Percentiles rank a stretch among this genome's conserved stretches.
Conservation (phyloP, 257 asterid genomes). For the Solanum neorickii region DNA sequence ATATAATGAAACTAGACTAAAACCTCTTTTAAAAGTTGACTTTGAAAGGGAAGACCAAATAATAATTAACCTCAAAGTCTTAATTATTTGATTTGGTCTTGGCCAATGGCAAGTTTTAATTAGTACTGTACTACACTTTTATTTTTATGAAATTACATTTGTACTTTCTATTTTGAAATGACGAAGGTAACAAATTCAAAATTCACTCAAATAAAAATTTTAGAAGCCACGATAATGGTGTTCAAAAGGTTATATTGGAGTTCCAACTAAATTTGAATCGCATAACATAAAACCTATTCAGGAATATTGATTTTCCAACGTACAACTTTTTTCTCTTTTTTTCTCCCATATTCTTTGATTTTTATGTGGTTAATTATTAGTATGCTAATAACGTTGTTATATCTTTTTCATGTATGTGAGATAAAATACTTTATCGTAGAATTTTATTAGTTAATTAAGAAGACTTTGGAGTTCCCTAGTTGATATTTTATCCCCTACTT, state of each 20-base stretch:
- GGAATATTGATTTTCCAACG: too few species aligned
- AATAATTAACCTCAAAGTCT: background rate
- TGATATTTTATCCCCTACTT: background rate
- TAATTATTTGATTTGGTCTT: background rate
- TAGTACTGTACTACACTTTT: background rate
- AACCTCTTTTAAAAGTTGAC: background rate
- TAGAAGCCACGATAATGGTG: background rate
- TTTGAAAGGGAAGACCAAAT: background rate
- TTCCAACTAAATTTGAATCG: too few species aligned
- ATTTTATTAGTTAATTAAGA: background rate
- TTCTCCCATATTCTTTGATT: background rate
- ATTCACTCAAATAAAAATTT: background rate
- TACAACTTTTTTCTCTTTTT: background rate
- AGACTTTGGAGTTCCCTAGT: background rate
- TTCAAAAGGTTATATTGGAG: too few species aligned
- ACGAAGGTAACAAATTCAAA: background rate
- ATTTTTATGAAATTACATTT: background rate
- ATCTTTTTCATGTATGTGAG: background rate
- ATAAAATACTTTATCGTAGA: background rate
- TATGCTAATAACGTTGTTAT: background rate
- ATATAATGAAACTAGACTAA: background rate
- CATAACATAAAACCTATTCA: rapidly evolving
- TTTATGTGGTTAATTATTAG: background rate
- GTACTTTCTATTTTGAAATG: background rate
- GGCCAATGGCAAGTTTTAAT: background rate